Percentiles rank a stretch among this genome's conserved stretches.
Evolutionary conservation across 306 rosid species (phyloP).

Genomic region (Castanea mollissima): DNA sequence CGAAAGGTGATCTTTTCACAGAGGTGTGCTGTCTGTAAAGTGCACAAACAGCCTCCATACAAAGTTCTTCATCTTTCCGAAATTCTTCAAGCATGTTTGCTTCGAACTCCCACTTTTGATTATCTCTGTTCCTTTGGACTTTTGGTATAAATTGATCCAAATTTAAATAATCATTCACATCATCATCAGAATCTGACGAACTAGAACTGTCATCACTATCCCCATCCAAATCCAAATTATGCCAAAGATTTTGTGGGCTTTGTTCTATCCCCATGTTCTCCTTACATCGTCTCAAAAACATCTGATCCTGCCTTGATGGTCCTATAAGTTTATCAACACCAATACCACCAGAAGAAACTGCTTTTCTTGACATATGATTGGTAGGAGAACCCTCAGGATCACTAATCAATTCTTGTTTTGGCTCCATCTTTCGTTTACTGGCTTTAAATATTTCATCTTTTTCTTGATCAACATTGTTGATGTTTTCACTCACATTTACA

Average conservation of each 20-base stretch:
- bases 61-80: conserved; percentile 15
- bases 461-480: neutral
- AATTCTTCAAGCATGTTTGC: conserved; percentile 23
- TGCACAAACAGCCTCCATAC: conserved; percentile 23
- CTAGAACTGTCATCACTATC: conserved; percentile 5
- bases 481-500: neutral
- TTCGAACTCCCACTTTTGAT: neutral
- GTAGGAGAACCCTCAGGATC: neutral
- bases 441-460: neutral
- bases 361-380: neutral
- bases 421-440: neutral
- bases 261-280: neutral
- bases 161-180: too few species aligned
- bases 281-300: neutral
- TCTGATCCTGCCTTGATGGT: neutral
- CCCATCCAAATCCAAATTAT: neutral
- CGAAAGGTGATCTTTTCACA: neutral
- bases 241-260: neutral
- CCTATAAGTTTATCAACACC: neutral
- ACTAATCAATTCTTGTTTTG: neutral
- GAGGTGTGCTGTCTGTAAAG: conserved; percentile 10
- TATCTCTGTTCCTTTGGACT: conserved; percentile 1
- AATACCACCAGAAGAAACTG: neutral
- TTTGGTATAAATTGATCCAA: neutral
- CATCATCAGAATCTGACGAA: conserved; percentile 9